Evolutionary conservation across 352 stramenopile genomes (phyloP), one percentile per base, ranked within the genome.

Genomic region (Globisporangium ultimum): DNA sequence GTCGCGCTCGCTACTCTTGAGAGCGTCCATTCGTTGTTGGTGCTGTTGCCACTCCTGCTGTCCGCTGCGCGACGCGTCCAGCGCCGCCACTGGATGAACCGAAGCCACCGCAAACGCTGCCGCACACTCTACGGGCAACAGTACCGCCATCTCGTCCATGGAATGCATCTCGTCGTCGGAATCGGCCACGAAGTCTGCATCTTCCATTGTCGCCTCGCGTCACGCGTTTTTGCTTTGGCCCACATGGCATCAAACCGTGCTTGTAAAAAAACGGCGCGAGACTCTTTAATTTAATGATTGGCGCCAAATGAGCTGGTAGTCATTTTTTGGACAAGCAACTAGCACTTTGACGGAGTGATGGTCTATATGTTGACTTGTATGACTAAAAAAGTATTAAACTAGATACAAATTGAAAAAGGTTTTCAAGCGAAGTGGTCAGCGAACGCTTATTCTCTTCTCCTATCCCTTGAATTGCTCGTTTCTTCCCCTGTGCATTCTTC

Each of bases 121-220:
- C 12, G 18, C 15, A 12, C 48, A 21, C 42, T 48, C n/a, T 24
- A 60, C 48, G 22, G 6, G 22, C 22, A 15, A 8, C 28, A 10
- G 8, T 5, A 10, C 8, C 53, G 21, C 53, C 24, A 40, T 28
- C 38, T 55, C 42, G 13, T 47, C 51, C 14, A 48, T 41, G 22
- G 45, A 46, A 7, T 18, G 20, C 60, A 62, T 18, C n/a, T 64
- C 59, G 40, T 64, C 59, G n/a, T 84, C 75, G 50, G 77, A 87
- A 48, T 85, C 77, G 5, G 68, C 66, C 0, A 87, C 77, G 41
- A 87, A 87, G 67, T 87, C 75, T 14, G 40, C 61, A 34, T 64
- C 51, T 36, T 87, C 72, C 75, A 87, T 87, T 49, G 53, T 62
- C 22, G 55, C 34, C 47, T 13, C 18, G 28, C 54, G 14, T 46